Conservation (phyloP, 495 filamentous ascomycete genomes). For the Polyplosphaeria fusca region DNA sequence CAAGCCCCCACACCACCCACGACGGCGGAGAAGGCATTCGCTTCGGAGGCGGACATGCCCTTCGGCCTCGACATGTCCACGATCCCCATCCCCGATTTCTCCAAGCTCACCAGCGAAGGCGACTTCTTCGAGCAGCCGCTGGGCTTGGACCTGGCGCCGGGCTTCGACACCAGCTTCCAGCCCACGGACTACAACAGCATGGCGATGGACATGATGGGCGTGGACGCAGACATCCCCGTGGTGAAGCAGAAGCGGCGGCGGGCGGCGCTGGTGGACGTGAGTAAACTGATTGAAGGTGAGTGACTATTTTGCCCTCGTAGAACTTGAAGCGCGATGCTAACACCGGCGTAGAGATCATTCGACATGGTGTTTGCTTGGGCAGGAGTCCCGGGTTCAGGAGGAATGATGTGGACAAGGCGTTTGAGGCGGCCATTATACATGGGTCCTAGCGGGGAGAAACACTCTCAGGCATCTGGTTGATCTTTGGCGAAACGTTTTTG, state of each 20-base stretch:
- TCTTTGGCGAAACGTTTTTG: no score
- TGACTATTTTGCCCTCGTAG: constrained; percentile 20
- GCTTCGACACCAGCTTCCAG: constrained; percentile 5
- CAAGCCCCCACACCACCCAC: constrained; percentile 1
- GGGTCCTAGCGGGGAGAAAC: constrained; percentile 18
- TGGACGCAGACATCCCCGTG: neutral
- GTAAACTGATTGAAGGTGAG: constrained; percentile 38
- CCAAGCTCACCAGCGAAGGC: constrained; percentile 1
- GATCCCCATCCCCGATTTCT: neutral
- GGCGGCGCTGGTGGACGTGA: constrained; percentile 38
- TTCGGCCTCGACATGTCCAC: constrained; percentile 27
- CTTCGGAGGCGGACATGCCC: constrained; percentile 11
- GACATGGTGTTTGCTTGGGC: constrained; percentile 56
- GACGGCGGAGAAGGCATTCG: neutral
- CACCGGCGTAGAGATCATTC: constrained; percentile 44
- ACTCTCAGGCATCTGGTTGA: no score
- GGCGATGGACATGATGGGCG: constrained; percentile 23
- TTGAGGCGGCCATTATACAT: constrained; percentile 36
- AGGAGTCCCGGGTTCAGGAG: constrained; percentile 58
- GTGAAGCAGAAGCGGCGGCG: constrained; percentile 26
- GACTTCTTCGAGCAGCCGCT: constrained; percentile 31
- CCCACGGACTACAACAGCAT: constrained; percentile 10
- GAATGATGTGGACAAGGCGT: constrained; percentile 57
- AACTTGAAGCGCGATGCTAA: constrained; percentile 1
- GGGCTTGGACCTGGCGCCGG: constrained; percentile 27